A percentile compares a stretch with the other conserved stretches of the same genome.
Evolutionary conservation across 2,329 filamentous ascomycete species (phyloP).

Genomic region (Pseudopithomyces chartarum): DNA sequence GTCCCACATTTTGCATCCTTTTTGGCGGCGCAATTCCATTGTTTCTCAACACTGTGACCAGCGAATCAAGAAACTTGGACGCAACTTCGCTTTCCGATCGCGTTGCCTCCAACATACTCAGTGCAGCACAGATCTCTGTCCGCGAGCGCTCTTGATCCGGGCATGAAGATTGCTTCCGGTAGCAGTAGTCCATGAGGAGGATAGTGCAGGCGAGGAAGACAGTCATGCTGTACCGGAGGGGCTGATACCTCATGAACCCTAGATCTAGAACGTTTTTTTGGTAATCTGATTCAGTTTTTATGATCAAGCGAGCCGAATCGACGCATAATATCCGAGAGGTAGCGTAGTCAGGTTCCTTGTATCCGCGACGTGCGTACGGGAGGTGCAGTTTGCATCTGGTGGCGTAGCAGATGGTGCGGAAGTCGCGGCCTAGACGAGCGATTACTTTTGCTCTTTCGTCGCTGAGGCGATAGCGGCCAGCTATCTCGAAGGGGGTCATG

Average conservation of each 20-base stretch:
- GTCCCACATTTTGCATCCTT: background rate
- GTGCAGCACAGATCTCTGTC: conserved; percentile 40
- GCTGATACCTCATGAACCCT: conserved; percentile 25
- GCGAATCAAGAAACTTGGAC: conserved; percentile 36
- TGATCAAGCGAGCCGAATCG: conserved; percentile 37
- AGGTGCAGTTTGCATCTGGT: conserved; percentile 44
- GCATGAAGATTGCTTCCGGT: conserved; percentile 26
- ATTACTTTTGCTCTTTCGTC: conserved; percentile 18
- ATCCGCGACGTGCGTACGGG: conserved; percentile 36
- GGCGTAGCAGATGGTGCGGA: conserved; percentile 41
- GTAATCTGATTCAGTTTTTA: conserved; percentile 23
- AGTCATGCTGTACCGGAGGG: conserved; percentile 20
- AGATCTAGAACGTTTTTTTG: background rate
- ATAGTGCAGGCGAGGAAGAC: conserved; percentile 48
- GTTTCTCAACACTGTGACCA: conserved; percentile 39
- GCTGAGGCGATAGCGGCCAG: conserved; percentile 9
- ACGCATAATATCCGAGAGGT: conserved; percentile 45
- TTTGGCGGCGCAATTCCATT: conserved; percentile 17
- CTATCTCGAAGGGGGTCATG: conserved; percentile 13
- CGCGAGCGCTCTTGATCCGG: conserved; percentile 31
- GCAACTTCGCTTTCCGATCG: conserved; percentile 35
- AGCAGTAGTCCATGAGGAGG: conserved; percentile 46
- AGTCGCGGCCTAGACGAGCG: conserved; percentile 39
- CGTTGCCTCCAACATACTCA: conserved; percentile 40
- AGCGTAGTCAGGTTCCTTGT: conserved; percentile 32